These are phyloP conservation scores for Tremellales sp. DNA, from an alignment of 1,284 basidiomycete genomes.

Conservation along the genomic window DNA sequence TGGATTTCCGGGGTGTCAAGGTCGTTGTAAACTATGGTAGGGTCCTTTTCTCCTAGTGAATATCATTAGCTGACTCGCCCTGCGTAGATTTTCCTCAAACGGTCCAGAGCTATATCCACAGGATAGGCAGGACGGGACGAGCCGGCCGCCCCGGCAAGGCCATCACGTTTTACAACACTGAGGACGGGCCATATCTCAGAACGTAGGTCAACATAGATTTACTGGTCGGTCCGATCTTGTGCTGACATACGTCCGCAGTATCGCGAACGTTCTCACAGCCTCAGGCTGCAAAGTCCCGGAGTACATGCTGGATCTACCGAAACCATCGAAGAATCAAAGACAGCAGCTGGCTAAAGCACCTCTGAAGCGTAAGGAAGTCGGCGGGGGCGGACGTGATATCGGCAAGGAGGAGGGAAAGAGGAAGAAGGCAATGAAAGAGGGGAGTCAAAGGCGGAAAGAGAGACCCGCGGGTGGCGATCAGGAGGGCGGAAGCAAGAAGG, in stretches of 20 bases:
- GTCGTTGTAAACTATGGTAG: slow-evolving; percentile 85
- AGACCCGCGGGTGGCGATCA: slow-evolving; percentile 6
- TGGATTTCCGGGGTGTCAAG: slow-evolving; percentile 93
- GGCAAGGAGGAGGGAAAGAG: slow-evolving; percentile 68
- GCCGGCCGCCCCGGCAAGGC: slow-evolving; percentile 88
- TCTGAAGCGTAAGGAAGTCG: slow-evolving; percentile 68
- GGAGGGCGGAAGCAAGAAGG: background rate
- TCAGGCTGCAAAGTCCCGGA: slow-evolving; percentile 84
- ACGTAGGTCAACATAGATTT: slow-evolving; percentile 56
- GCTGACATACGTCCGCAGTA: slow-evolving; percentile 54
- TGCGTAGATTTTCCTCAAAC: slow-evolving; percentile 80
- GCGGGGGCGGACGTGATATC: slow-evolving; percentile 64
- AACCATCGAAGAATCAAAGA: slow-evolving; percentile 83
- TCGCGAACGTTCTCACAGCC: slow-evolving; percentile 90
- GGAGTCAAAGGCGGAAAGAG: slow-evolving; percentile 41
- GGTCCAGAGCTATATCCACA: slow-evolving; percentile 90
- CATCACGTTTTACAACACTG: slow-evolving; percentile 91
- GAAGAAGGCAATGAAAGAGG: slow-evolving; percentile 57
- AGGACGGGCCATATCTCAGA: slow-evolving; percentile 87
- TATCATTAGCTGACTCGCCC: too few relatives aligned
- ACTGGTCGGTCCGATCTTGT: background rate
- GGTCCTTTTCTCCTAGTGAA: slow-evolving; percentile 32
- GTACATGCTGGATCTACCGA: slow-evolving; percentile 82
- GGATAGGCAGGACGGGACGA: slow-evolving; percentile 92
- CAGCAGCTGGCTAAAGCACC: slow-evolving; percentile 71